Base-by-base conservation (phyloP, 1,139 yeast genomes). In the Saccharomycopsis phalli region DNA sequence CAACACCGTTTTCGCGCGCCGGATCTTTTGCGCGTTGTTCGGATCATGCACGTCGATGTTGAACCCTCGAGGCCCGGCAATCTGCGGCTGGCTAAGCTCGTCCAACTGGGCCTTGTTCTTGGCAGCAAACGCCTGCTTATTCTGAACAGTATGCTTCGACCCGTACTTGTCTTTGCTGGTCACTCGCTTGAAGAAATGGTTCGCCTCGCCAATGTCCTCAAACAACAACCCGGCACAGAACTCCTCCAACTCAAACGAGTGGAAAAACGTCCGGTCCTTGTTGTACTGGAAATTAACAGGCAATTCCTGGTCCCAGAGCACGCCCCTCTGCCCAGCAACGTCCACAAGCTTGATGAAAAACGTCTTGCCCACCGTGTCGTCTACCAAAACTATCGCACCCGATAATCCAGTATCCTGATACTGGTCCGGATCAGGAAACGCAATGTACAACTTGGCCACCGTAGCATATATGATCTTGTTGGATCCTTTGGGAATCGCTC, bases 261-360 rank as follows among this genome's bases (percentile, higher is more conserved):
- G 98, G 68, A 91, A 91, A 61, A 84, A 91, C 38, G 94, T 79
- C 20, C 98, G 72, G 58, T 91, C 98, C 60, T 91, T 97, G 56
- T 82, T 74, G 60, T 91, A 91, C 50, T 79, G 81, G 57, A 91
- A 87, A 53, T 83, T 81, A 7, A 86, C 79, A 56, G 84, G 91
- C 37, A 91, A 61, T 58, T 91, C 98, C 59, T 91, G 98, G 59
- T 91, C 98, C 98, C 98, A 91, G 1, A 91, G 50, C 1, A 91
- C 94, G 16, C 97, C 97, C 31, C 83, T 66, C 31, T 43, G 45
- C 8, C 94, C 94, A 31, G 67, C 58, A 32, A 91, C 75, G 54
- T 91, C 98, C 8, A 91, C 94, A 44, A 91, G 58, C 57, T 91
- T 91, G 40, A 91, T 67, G 58, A 87, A 91, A 57, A 82, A 88